A percentile compares a stretch with the other conserved stretches of the same genome.
These are phyloP conservation scores for Paraleonurus japonicus DNA, from an alignment of 257 asterid species.

Conservation along the genomic window DNA sequence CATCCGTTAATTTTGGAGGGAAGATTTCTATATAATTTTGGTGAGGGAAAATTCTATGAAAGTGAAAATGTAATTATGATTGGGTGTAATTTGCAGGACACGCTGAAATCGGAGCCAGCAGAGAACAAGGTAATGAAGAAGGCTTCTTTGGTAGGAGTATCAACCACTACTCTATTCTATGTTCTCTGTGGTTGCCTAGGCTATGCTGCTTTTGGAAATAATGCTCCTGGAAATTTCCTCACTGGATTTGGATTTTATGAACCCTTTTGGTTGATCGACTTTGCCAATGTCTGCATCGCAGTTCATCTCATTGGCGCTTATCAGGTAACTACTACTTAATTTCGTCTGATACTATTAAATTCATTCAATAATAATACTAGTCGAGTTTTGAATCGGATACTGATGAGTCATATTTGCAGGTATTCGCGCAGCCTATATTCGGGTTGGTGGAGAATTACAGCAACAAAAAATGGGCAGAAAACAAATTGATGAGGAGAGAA, in stretches of 20 bases:
- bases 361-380: too few relatives aligned
- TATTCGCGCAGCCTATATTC: constrained; percentile 55
- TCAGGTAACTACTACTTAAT: constrained; percentile 14
- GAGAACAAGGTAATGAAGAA: constrained; percentile 64
- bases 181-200: constrained; percentile 51
- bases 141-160: constrained; percentile 46
- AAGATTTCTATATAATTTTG: too few relatives aligned
- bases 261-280: constrained; percentile 36
- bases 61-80: too few relatives aligned
- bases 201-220: constrained; percentile 47
- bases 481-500: constrained; percentile 42
- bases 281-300: constrained; percentile 39
- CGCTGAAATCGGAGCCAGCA: constrained; percentile 41
- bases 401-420: too few relatives aligned
- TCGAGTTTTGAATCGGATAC: too few relatives aligned
- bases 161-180: constrained; percentile 48
- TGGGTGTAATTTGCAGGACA: constrained; percentile 44
- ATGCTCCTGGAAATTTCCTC: constrained; percentile 31
- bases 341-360: too few relatives aligned
- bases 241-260: constrained; percentile 33
- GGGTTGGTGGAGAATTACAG: constrained; percentile 43
- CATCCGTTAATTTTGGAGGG: too few relatives aligned
- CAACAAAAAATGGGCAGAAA: constrained; percentile 41
- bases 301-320: constrained; percentile 38
- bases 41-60: too few relatives aligned